These are phyloP conservation scores for Teratosphaeriaceae sp. DNA, from an alignment of 2,329 filamentous ascomycete genomes.

Conservation along the genomic window DNA sequence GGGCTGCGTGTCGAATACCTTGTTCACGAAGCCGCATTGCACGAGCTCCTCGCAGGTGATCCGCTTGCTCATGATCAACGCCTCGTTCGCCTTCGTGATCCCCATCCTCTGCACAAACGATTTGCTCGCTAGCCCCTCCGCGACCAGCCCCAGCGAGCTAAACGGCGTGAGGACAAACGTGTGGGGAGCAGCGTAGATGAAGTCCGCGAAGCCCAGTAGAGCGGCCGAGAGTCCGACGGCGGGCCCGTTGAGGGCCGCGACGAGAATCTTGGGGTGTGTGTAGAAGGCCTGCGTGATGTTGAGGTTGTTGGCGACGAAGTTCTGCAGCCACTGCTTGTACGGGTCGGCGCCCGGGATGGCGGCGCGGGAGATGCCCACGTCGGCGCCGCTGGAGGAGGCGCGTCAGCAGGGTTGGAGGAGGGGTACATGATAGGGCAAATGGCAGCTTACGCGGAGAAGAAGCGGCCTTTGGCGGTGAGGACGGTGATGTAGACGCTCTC, in stretches of 20 bases:
- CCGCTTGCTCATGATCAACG: conserved; percentile 80
- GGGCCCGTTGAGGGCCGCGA: conserved; percentile 87
- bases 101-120: conserved; percentile 78
- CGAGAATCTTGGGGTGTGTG: conserved; percentile 86
- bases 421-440: no score
- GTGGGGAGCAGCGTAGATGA: conserved; percentile 78
- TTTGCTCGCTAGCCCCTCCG: conserved; percentile 75
- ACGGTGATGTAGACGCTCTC: conserved; percentile 82
- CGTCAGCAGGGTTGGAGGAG: neutral
- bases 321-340: conserved; percentile 56
- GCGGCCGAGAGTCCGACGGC: conserved; percentile 84
- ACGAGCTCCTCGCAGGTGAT: conserved; percentile 69
- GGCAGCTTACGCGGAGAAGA: conserved; percentile 75
- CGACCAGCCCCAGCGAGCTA: conserved; percentile 78
- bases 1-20: conserved; percentile 58
- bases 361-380: conserved; percentile 53
- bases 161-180: conserved; percentile 89
- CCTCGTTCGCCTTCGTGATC: conserved; percentile 78
- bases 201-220: conserved; percentile 76
- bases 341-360: conserved; percentile 30
- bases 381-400: conserved; percentile 58
- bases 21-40: conserved; percentile 75
- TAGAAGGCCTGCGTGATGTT: conserved; percentile 87
- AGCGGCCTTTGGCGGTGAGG: conserved; percentile 70
- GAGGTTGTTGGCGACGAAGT: conserved; percentile 79